Percentiles rank a stretch among this genome's conserved stretches.
These are phyloP conservation scores for Penicillium cinerascens DNA, from an alignment of 495 filamentous ascomycete genomes.

Conservation along the genomic window DNA sequence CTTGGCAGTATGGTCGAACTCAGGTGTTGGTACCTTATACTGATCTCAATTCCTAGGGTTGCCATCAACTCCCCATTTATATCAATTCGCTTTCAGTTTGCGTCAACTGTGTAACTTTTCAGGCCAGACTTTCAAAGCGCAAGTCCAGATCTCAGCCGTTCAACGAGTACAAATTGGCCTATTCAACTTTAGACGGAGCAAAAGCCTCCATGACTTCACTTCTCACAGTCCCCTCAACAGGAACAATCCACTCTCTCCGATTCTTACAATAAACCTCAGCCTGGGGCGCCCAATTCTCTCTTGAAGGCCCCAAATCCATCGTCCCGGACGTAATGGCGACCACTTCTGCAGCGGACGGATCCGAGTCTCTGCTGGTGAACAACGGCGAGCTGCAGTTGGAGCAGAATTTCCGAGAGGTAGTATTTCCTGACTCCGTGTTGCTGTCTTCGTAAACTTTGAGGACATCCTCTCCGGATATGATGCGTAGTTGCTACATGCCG, in stretches of 20 bases:
- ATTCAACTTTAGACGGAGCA: not conserved
- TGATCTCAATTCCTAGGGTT: too few relatives aligned
- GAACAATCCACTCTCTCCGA: not conserved
- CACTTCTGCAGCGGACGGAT: not conserved
- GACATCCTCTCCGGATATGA: not conserved
- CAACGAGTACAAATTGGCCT: not conserved
- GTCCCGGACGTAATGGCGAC: not conserved
- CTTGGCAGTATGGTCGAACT: too few relatives aligned
- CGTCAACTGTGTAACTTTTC: not conserved
- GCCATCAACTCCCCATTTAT: too few relatives aligned
- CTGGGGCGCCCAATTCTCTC: not conserved
- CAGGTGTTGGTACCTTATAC: too few relatives aligned
- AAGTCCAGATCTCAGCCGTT: not conserved
- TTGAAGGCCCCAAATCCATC: not conserved
- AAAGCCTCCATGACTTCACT: not conserved
- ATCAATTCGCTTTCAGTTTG: too few relatives aligned
- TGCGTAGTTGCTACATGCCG: not conserved
- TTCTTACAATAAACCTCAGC: not conserved
- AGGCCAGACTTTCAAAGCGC: not conserved
- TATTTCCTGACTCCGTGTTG: not conserved
- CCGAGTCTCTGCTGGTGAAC: not conserved
- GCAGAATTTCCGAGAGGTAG: not conserved
- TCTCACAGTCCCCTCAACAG: not conserved
- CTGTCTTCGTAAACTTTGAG: slow-evolving; percentile 6
- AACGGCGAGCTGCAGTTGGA: not conserved